Evolutionary conservation across 2,329 filamentous ascomycete species (phyloP), one percentile per base, ranked within the genome.

Genomic region (Neopestalotiopsis clavispora): DNA sequence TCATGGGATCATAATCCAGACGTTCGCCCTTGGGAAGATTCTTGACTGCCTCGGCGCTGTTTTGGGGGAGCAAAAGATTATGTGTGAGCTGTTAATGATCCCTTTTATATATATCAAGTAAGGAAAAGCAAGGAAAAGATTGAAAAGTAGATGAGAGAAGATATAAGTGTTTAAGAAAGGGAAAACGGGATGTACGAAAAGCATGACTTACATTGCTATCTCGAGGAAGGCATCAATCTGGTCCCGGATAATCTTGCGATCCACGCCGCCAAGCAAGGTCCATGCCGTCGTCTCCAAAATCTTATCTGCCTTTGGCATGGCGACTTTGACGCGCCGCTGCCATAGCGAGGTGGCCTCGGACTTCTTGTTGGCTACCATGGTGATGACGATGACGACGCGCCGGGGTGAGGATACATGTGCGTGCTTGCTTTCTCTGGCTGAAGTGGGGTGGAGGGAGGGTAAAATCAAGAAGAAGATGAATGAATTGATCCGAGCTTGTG

Each of bases 291-390:
- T 38, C 59, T 61, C 32, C 30, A 61, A 10, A 30, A 40, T 34
- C 59, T 61, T 34, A 5, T 61, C 32, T 12, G 59, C 59, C 59
- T 61, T 61, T 28, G 59, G 59, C 59, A 61, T 61, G n/a, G 59
- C 59, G 30, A 61, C 59, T 17, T 61, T 61, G 28, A 61, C 59
- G 30, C 59, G 59, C 9, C 59, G 59, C 59, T 61, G 59, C 59
- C 59, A 61, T 13, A 61, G 59, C 12, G 59, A 61, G n/a, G 59
- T 61, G 32, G 59, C 59, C n/a, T 61, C 30, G 32, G 59, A 61
- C 59, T 61, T 61, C 34, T 61, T 61, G 32, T 61, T 61, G 59
- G 28, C 59, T 40, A 34, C 59, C 59, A 61, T 61, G 59, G 20
- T 61, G 45, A 52, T 20, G 45, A 20, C 17, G 45, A 52, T 17